Base-by-base conservation (phyloP, 108 stramenopile species). In the Fistulifera pelliculosa region DNA sequence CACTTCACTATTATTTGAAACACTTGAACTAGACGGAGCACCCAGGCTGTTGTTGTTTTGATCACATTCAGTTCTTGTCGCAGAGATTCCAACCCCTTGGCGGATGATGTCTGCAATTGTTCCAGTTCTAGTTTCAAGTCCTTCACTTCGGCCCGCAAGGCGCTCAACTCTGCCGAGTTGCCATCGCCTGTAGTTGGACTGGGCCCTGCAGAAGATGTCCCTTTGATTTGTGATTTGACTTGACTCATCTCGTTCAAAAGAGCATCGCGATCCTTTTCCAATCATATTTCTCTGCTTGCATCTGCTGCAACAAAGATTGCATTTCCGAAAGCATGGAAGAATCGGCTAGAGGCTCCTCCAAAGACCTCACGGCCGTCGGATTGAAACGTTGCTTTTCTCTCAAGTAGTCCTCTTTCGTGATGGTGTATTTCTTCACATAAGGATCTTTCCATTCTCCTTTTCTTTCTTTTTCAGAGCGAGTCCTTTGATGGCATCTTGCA, bases 391-490 rank as follows among this genome's bases (percentile, higher is more conserved):
- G 31, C 26, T 50, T 50, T 24, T 50, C 49, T 15, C 24, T 8
- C 18, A 26, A 22, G 4, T 26, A 26, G 26, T 50, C 49, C 22
- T 50, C 49, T 15, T 22, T 26, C 24, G 49, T 50, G 23, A 50
- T 50, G 23, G 23, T 22, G 49, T 50, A 26, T 10, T 50, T 50
- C 22, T 50, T 50, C 22, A 50, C 49, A 2, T 26, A 22, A 23
- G 49, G 49, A 15, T 50, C 49, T 21, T 50, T 50, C 49, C 49
- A 50, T 50, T 50, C 49, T 1, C 49, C 49, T 23, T 50, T 50
- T 15, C 12, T 10, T 26, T 24, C 22, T 50, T 50, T 19, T 24
- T 24, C 15, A 50, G 23, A 26, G 49, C 49, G 4, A 26, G 23
- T 24, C 14, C 23, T 26, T 50, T 50, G 23, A 50, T 50, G 19